Evolutionary conservation across 768 basidiomycete genomes (phyloP).

Genomic region (Calocera viscosa): DNA sequence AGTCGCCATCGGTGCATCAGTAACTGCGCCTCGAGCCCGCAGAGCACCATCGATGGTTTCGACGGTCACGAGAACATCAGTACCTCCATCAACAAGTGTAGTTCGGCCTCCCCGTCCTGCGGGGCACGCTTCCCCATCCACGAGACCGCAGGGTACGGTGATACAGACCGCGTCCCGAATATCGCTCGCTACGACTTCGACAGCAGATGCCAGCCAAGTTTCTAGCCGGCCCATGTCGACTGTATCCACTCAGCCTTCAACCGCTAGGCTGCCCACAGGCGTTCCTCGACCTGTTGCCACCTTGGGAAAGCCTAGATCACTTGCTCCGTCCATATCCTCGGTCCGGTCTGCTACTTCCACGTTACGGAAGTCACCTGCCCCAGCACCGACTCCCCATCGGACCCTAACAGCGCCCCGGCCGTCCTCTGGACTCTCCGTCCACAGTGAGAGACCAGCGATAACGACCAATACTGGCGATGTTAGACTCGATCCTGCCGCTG

Average conservation of each 20-base stretch:
- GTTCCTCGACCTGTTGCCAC: slow-evolving; percentile 17
- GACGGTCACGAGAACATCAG: neutral
- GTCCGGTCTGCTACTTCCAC: slow-evolving; percentile 31
- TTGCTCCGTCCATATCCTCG: slow-evolving; percentile 29
- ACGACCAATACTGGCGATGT: neutral
- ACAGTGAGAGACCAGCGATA: neutral
- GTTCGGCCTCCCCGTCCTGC: neutral
- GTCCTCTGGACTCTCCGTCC: slow-evolving; percentile 8
- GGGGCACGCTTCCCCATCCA: neutral
- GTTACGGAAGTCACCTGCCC: slow-evolving; percentile 20
- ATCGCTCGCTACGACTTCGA: neutral
- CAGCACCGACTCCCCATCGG: slow-evolving; percentile 1
- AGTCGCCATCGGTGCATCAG: neutral
- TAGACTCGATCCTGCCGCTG: neutral
- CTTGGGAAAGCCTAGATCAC: slow-evolving; percentile 21
- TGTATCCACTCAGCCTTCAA: neutral
- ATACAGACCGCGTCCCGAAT: neutral
- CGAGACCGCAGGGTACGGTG: neutral
- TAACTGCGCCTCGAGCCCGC: neutral
- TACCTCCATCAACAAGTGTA: neutral
- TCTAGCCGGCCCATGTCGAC: neutral
- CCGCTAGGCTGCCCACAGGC: slow-evolving; percentile 16
- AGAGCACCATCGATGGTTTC: neutral
- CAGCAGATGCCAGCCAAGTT: neutral
- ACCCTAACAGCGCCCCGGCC: neutral